These are phyloP conservation scores for Elongisporangium undulatum DNA, from an alignment of 352 stramenopile genomes.

Conservation along the genomic window DNA sequence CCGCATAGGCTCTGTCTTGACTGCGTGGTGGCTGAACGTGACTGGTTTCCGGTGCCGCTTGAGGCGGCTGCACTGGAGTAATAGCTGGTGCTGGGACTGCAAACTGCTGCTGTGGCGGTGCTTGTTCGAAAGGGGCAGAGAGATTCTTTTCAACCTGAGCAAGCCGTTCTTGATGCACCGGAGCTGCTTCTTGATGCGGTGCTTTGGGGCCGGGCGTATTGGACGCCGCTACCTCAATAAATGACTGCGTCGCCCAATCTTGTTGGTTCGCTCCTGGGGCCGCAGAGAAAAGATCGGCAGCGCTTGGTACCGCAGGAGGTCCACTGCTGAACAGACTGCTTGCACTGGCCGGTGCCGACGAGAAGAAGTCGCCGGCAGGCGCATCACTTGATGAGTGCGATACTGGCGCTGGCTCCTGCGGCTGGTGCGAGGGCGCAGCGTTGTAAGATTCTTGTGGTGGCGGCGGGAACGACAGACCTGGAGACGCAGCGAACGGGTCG, in stretches of 20 bases:
- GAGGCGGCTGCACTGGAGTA: not conserved
- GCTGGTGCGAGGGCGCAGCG: not conserved
- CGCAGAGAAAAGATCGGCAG: not conserved
- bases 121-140: not conserved
- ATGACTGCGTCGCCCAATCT: not conserved
- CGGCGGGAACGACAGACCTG: not conserved
- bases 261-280: not conserved
- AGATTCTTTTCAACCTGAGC: not conserved
- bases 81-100: not conserved
- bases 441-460: not conserved
- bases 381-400: slow-evolving; percentile 7
- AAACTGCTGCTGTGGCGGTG: not conserved
- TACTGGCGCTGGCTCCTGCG: not conserved
- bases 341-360: slow-evolving; percentile 20
- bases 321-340: slow-evolving; percentile 30
- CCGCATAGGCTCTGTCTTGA: not conserved
- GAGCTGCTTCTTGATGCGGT: not conserved
- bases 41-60: not conserved
- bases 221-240: not conserved
- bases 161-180: not conserved
- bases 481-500: not conserved
- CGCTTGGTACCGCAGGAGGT: not conserved
- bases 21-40: not conserved
- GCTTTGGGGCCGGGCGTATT: not conserved
- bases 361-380: slow-evolving; percentile 29